phyloP scores from a whole-genome alignment of 768 basidiomycete genomes.

The Mycena maculata region DNA sequence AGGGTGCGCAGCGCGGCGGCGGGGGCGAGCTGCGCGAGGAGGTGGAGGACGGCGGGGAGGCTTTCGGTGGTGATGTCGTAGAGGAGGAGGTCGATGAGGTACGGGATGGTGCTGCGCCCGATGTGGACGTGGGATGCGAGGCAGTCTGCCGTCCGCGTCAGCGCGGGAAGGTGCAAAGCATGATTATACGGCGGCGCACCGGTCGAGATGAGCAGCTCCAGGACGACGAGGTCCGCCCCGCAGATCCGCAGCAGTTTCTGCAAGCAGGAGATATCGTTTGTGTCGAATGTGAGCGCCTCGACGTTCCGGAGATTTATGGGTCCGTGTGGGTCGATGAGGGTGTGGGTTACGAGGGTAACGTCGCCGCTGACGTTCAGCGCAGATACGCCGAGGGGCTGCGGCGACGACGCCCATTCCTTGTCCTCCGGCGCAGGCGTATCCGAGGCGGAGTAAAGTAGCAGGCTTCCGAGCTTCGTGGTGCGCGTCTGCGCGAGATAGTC shows the following conservation, averaged over 20 bases:
- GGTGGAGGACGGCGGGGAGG: constrained; percentile 3
- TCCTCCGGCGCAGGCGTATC: constrained; percentile 16
- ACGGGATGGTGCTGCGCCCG: neutral
- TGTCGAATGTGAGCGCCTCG: constrained; percentile 17
- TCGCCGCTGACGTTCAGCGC: constrained; percentile 13
- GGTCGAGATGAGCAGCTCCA: constrained; percentile 5
- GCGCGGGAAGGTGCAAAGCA: neutral
- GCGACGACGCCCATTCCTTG: neutral
- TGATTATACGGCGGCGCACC: neutral
- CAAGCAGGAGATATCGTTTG: neutral
- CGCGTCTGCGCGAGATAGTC: neutral
- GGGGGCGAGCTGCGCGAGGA: constrained; percentile 2
- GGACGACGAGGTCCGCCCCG: neutral
- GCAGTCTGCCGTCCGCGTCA: neutral
- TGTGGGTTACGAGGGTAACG: neutral
- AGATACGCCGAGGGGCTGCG: neutral
- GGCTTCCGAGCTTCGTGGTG: neutral
- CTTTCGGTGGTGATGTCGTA: neutral
- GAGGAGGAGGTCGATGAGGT: constrained; percentile 9
- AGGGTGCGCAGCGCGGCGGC: neutral
- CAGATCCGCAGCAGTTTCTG: constrained; percentile 3
- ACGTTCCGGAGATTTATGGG: neutral
- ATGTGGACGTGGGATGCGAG: constrained; percentile 1
- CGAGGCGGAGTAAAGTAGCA: constrained; percentile 18
- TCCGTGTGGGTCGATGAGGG: neutral